Evolutionary conservation across 305 asterid genomes (phyloP).

Genomic region (Rubia tinctorum): DNA sequence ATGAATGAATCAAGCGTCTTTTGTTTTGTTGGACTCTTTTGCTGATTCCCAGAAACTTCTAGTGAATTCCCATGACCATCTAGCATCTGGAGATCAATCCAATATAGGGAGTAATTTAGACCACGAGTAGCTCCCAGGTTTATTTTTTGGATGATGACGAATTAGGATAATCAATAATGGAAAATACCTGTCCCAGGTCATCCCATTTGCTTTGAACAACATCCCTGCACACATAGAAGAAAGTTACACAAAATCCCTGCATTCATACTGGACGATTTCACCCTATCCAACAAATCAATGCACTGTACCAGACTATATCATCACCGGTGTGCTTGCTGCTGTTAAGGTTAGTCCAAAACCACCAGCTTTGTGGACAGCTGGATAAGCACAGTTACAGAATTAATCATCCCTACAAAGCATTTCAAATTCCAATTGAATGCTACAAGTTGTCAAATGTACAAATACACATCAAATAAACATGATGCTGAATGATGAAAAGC

Average conservation of each 20-base stretch:
- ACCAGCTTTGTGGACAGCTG: constrained; percentile 95
- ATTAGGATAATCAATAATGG: background rate
- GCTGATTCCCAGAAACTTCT: constrained; percentile 44
- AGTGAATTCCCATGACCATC: constrained; percentile 78
- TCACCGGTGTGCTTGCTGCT: constrained; percentile 95
- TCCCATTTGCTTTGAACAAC: constrained; percentile 89
- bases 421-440: constrained; percentile 10
- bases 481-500: constrained; percentile 1
- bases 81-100: constrained; percentile 55
- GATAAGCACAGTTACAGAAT: constrained; percentile 22
- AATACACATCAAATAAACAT: constrained; percentile 7
- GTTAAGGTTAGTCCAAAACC: constrained; percentile 94
- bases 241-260: background rate
- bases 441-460: constrained; percentile 1
- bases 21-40: constrained; percentile 36
- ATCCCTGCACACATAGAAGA: constrained; percentile 57
- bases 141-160: background rate
- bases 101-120: background rate
- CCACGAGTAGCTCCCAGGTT: too few relatives aligned
- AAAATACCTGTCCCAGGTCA: constrained; percentile 81
- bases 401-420: constrained; percentile 10
- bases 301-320: constrained; percentile 79
- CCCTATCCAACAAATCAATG: constrained; percentile 2
- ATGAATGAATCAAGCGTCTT: constrained; percentile 60
- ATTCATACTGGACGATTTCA: background rate